Evolutionary conservation across 257 asterid species (phyloP).

Genomic region (Thymus mandschuricus): DNA sequence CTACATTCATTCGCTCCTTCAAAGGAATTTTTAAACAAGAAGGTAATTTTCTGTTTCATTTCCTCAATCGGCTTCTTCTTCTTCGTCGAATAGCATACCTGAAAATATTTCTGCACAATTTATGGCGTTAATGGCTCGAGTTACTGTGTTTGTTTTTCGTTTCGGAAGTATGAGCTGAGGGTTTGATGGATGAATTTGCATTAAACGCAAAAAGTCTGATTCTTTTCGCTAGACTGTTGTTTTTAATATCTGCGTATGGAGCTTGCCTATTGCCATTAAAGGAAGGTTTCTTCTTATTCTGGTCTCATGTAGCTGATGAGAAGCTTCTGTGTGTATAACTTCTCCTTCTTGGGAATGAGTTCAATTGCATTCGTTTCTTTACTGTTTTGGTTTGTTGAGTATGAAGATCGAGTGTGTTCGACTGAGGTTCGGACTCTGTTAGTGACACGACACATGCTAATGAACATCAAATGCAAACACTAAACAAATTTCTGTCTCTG

Average conservation of each 20-base stretch:
- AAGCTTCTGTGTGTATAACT: neutral
- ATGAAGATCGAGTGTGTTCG: slow-evolving; percentile 2
- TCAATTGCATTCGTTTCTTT: neutral
- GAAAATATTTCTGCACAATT: neutral
- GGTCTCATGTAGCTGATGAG: neutral
- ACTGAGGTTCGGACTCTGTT: neutral
- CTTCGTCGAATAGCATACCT: neutral
- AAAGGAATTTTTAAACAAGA: too few relatives aligned
- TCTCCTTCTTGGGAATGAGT: neutral
- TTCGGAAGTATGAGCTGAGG: neutral
- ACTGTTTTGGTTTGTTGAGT: slow-evolving; percentile 2
- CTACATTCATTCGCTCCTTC: too few relatives aligned
- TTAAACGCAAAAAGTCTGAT: neutral
- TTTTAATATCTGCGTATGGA: neutral
- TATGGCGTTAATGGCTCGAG: neutral
- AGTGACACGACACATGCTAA: neutral
- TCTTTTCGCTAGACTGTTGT: slow-evolving; percentile 3
- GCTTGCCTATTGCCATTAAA: neutral
- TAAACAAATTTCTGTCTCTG: neutral
- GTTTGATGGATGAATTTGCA: neutral
- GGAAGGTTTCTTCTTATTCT: neutral
- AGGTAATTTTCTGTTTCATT: neutral
- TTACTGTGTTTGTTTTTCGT: neutral
- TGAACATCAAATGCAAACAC: neutral
- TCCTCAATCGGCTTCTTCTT: slow-evolving; percentile 9